Evolutionary conservation across 2,329 filamentous ascomycete species (phyloP).

Genomic region (Pezicula rhizophila): DNA sequence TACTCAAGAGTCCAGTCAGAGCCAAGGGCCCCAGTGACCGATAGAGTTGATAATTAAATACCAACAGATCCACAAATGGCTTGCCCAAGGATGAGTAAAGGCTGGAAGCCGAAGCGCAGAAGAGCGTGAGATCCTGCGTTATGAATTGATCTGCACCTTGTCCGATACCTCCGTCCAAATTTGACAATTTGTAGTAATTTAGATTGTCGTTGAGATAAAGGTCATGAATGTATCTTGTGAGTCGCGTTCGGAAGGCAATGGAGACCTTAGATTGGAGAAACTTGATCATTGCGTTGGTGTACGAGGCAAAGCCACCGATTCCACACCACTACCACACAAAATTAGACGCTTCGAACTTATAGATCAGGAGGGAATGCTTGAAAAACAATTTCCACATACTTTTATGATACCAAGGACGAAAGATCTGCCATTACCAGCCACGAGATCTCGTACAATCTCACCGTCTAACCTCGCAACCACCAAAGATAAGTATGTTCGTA

Average conservation of each 20-base stretch:
- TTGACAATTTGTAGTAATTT: constrained; percentile 93
- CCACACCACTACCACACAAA: constrained; percentile 65
- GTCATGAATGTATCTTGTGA: constrained; percentile 96
- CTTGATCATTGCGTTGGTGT: constrained; percentile 99
- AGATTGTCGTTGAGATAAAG: constrained; percentile 91
- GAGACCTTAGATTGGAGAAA: constrained; percentile 96
- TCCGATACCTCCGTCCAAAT: constrained; percentile 86
- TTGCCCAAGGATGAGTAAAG: constrained; percentile 97
- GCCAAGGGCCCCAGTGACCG: constrained; percentile 84
- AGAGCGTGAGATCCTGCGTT: constrained; percentile 91
- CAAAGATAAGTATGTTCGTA: constrained; percentile 89
- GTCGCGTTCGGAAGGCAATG: constrained; percentile 90
- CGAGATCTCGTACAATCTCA: constrained; percentile 90
- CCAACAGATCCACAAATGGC: constrained; percentile 90
- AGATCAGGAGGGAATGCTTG: constrained; percentile 8
- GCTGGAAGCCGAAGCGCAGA: constrained; percentile 86
- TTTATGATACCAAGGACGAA: constrained; percentile 88
- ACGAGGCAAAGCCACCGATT: constrained; percentile 86
- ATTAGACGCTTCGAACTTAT: constrained; percentile 7
- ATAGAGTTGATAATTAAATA: constrained; percentile 97
- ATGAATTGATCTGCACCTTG: constrained; percentile 95
- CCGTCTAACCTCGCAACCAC: constrained; percentile 90
- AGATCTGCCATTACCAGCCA: constrained; percentile 84
- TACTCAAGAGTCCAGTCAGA: constrained; percentile 76
- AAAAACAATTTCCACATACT: constrained; percentile 32